A percentile compares a stretch with the other conserved stretches of the same genome.
Conservation (phyloP, 1,284 basidiomycete genomes). For the Rhodotorula sp. region DNA sequence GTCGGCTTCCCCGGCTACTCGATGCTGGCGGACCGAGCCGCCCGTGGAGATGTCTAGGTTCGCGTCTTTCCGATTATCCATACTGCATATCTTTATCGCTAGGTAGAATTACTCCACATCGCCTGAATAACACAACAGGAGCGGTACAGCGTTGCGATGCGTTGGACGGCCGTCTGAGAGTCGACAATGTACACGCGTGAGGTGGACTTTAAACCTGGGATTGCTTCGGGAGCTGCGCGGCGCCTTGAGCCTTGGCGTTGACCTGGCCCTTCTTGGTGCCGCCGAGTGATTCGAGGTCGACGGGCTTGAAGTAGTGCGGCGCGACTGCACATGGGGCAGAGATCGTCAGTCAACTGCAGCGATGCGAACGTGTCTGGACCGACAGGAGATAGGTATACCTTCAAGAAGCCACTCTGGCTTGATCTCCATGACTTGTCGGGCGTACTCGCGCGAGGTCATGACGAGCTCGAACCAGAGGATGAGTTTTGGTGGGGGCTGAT, state of each 20-base stretch:
- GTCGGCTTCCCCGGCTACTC: constrained; percentile 13
- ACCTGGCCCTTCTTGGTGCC: constrained; percentile 40
- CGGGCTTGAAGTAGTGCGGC: constrained; percentile 87
- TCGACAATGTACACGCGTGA: not conserved
- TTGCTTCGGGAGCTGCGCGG: constrained; percentile 22
- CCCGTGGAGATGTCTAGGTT: no score
- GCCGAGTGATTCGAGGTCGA: constrained; percentile 69
- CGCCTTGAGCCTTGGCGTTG: constrained; percentile 32
- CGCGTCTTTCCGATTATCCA: no score
- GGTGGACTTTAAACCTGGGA: not conserved
- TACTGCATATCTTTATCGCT: no score
- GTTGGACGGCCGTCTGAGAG: not conserved
- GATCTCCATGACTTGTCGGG: constrained; percentile 94
- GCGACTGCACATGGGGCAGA: constrained; percentile 60
- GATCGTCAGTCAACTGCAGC: not conserved
- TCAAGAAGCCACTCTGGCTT: constrained; percentile 90
- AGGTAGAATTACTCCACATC: no score
- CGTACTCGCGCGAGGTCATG: constrained; percentile 58
- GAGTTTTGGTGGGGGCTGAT: constrained; percentile 86
- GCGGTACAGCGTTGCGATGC: not conserved
- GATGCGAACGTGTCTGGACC: constrained; percentile 5
- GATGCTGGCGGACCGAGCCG: not conserved
- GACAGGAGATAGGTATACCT: constrained; percentile 56
- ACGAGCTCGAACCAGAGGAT: constrained; percentile 90
- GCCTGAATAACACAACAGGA: not conserved